Percentiles rank a stretch among this genome's conserved stretches.
Evolutionary conservation across 2,329 filamentous ascomycete genomes (phyloP).

Genomic region (Aspergillus phoenicis): DNA sequence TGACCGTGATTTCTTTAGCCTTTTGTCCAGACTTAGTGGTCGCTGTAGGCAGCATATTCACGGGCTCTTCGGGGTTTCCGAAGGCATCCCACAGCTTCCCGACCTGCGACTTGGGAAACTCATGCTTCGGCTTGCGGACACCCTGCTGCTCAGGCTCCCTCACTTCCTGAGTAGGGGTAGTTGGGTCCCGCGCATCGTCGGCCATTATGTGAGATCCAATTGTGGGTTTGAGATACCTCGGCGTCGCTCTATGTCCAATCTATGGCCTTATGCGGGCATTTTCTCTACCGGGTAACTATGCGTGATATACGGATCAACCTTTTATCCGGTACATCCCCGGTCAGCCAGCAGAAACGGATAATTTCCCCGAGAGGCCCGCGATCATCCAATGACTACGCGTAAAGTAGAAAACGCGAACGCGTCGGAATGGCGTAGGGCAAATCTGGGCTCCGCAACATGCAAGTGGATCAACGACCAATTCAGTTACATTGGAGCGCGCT

Average conservation of each 20-base stretch:
- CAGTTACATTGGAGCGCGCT: constrained; percentile 13
- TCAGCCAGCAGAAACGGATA: constrained; percentile 5
- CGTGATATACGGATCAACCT: constrained; percentile 10
- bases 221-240: constrained; percentile 1
- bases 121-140: constrained; percentile 42
- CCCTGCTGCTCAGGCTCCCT: constrained; percentile 22
- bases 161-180: constrained; percentile 13
- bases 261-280: not conserved
- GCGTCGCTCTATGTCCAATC: constrained; percentile 8
- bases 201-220: constrained; percentile 36
- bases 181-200: constrained; percentile 40
- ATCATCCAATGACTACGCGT: constrained; percentile 26
- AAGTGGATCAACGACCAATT: constrained; percentile 11
- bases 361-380: constrained; percentile 25
- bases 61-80: constrained; percentile 52
- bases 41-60: constrained; percentile 59
- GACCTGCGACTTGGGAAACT: constrained; percentile 49
- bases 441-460: constrained; percentile 20
- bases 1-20: constrained; percentile 45
- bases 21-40: constrained; percentile 63
- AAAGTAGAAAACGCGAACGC: constrained; percentile 41
- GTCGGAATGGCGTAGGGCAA: constrained; percentile 27
- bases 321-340: constrained; percentile 13
- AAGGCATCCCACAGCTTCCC: constrained; percentile 53
- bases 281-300: constrained; percentile 19